Evolutionary conservation across 257 asterid species (phyloP).

Genomic region (Scutellaria minor): DNA sequence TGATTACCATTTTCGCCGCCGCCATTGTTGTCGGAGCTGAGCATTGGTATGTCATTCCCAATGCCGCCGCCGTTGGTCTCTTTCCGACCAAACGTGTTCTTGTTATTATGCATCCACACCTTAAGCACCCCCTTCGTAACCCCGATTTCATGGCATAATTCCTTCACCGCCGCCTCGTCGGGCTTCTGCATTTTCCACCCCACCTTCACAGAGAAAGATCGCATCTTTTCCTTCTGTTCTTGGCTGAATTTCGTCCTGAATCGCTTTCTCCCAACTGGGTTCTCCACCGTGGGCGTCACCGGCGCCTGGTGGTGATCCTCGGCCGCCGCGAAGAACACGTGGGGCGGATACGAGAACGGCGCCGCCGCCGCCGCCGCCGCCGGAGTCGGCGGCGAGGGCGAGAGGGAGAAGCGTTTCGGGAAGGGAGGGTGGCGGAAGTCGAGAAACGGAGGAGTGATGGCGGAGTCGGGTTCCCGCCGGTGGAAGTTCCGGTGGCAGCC

Average conservation of each 20-base stretch:
- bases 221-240: constrained; percentile 72
- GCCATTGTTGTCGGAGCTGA: constrained; percentile 26
- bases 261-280: constrained; percentile 58
- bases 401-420: constrained; percentile 42
- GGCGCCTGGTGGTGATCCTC: constrained; percentile 61
- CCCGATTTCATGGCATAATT: constrained; percentile 59
- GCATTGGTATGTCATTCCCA: background rate
- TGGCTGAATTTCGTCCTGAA: constrained; percentile 65
- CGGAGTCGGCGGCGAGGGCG: constrained; percentile 49
- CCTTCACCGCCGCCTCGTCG: constrained; percentile 51
- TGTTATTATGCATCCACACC: constrained; percentile 73
- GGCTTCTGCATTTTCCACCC: constrained; percentile 71
- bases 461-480: constrained; percentile 63
- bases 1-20: constrained; percentile 34
- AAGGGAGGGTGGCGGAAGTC: constrained; percentile 58
- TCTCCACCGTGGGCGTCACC: constrained; percentile 61
- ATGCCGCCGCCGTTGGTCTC: constrained; percentile 34
- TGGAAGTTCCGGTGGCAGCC: constrained; percentile 91
- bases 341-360: constrained; percentile 25
- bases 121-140: constrained; percentile 57
- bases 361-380: constrained; percentile 26
- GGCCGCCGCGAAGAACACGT: constrained; percentile 35
- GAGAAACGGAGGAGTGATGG: constrained; percentile 59
- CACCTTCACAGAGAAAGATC: constrained; percentile 48
- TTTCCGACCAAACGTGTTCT: constrained; percentile 39